Percentiles rank a stretch among this genome's conserved stretches.
Conservation (phyloP, 257 asterid genomes). For the Fraxinus cuspidata region DNA sequence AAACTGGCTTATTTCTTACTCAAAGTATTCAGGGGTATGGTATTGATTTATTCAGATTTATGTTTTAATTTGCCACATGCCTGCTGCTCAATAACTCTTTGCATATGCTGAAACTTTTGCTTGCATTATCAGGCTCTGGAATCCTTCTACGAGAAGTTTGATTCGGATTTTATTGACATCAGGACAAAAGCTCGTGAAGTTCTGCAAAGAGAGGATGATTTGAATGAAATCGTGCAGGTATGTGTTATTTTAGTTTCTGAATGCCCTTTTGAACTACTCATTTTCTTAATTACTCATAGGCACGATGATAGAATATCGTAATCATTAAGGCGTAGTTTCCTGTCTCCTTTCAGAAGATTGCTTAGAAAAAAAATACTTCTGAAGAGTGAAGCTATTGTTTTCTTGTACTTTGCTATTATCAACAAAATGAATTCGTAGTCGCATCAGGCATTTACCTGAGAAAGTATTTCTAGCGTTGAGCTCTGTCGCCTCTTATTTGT, state of each 20-base stretch:
- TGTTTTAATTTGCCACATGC: neutral
- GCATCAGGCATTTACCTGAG: neutral
- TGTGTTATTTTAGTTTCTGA: conserved; percentile 4
- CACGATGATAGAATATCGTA: neutral
- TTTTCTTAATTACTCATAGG: neutral
- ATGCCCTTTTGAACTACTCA: neutral
- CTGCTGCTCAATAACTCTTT: conserved; percentile 14
- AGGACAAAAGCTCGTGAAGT: conserved; percentile 99
- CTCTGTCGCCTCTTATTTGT: neutral
- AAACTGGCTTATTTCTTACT: conserved; percentile 98
- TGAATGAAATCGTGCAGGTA: conserved; percentile 65
- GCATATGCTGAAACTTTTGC: conserved; percentile 21
- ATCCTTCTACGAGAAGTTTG: conserved; percentile 94
- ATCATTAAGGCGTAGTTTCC: neutral
- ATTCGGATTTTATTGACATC: conserved; percentile 87
- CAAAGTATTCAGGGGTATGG: conserved; percentile 91
- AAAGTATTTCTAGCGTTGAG: neutral
- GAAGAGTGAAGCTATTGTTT: no score
- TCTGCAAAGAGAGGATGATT: conserved; percentile 97
- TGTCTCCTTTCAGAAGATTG: conserved; percentile 5
- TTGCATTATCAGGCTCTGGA: conserved; percentile 73
- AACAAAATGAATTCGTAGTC: neutral
- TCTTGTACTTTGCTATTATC: neutral
- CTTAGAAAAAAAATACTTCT: neutral
- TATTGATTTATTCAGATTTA: neutral